Percentiles rank a stretch among this genome's conserved stretches.
phyloP scores from a whole-genome alignment of 106 monocot species.

The Dactylorhiza incarnata region DNA sequence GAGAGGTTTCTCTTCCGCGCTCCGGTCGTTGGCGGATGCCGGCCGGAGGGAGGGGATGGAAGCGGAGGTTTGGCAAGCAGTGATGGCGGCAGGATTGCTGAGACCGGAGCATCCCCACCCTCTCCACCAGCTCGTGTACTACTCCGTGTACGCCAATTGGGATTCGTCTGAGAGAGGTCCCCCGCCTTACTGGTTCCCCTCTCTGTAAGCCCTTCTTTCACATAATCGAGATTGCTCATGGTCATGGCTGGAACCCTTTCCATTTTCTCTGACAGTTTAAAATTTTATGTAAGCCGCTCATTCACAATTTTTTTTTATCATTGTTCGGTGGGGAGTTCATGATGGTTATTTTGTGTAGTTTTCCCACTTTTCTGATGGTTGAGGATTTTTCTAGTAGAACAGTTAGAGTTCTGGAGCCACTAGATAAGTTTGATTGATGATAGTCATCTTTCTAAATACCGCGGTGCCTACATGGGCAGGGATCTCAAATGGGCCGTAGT shows the following conservation, averaged over 20 bases:
- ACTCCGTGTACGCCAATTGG: slow-evolving; percentile 67
- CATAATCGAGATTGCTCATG: neutral
- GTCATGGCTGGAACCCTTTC: neutral
- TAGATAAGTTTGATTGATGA: no score
- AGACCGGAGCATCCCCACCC: slow-evolving; percentile 58
- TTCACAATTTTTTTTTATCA: no score
- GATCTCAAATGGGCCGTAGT: no score
- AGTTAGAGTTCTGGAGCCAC: no score
- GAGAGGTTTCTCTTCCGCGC: slow-evolving; percentile 17
- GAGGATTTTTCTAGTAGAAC: no score
- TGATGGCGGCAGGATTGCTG: slow-evolving; percentile 35
- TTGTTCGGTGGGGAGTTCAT: no score
- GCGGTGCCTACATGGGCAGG: no score
- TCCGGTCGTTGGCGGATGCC: slow-evolving; percentile 16
- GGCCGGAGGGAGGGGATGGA: slow-evolving; percentile 10
- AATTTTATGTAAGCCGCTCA: no score
- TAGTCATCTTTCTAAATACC: no score
- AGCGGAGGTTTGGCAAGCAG: slow-evolving; percentile 39
- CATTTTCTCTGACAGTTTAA: neutral
- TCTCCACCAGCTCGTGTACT: slow-evolving; percentile 84
- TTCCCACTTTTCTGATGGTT: no score
- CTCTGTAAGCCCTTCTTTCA: slow-evolving; percentile 25
- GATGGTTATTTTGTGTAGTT: no score
- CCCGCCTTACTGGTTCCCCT: slow-evolving; percentile 91
- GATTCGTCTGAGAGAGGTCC: slow-evolving; percentile 53